A percentile compares a stretch with the other conserved stretches of the same genome.
These are phyloP conservation scores for Nakazawaea siamensis DNA, from an alignment of 805 yeast genomes.

Conservation along the genomic window DNA sequence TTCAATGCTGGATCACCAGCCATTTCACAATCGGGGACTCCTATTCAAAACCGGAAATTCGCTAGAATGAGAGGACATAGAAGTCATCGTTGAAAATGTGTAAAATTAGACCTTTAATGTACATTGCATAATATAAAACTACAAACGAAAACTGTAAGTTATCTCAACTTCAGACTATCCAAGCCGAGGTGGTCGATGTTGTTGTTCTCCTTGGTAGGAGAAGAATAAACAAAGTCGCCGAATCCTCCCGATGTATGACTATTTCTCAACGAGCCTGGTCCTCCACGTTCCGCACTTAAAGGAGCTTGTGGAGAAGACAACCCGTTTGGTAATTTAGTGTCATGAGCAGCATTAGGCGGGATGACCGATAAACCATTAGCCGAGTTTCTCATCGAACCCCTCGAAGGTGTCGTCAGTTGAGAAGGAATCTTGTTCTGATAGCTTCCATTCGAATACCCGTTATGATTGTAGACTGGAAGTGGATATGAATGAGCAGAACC, in stretches of 20 bases:
- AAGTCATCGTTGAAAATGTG: constrained; percentile 7
- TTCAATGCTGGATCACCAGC: constrained; percentile 3
- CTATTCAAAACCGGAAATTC: constrained; percentile 3
- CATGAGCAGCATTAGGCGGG: too few species aligned
- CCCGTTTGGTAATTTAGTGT: constrained; percentile 5
- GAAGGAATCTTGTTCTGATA: neutral
- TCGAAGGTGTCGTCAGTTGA: neutral
- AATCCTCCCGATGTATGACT: constrained; percentile 1
- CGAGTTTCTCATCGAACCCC: neutral
- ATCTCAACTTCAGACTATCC: too few species aligned
- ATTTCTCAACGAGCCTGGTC: neutral
- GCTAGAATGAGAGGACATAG: constrained; percentile 10
- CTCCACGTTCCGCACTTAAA: constrained; percentile 10
- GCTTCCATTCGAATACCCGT: neutral
- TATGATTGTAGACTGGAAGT: neutral
- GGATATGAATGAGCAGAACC: neutral
- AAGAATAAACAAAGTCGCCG: constrained; percentile 11
- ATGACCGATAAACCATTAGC: neutral
- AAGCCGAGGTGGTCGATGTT: too few species aligned
- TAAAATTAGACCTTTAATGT: too few species aligned
- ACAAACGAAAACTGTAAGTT: too few species aligned
- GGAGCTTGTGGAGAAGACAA: constrained; percentile 9
- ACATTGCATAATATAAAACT: too few species aligned
- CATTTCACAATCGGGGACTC: constrained; percentile 2
- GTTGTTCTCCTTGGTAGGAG: constrained; percentile 8